Base-by-base conservation (phyloP, 257 asterid species). In the Coffea canephora region DNA sequence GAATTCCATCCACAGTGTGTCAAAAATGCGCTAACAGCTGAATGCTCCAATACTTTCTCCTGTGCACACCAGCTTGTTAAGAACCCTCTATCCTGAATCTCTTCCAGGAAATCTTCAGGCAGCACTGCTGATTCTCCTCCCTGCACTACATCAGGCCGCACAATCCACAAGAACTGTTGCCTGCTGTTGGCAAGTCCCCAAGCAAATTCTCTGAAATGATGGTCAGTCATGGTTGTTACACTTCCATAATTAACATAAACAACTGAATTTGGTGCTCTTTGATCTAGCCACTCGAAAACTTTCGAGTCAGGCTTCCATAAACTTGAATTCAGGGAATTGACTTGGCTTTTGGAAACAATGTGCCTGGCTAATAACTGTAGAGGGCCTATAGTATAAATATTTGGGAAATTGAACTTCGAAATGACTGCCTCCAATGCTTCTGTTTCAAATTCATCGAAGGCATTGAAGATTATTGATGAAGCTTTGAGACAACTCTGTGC, bases 1-100 rank as follows among this genome's bases (percentile, higher is more conserved):
- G 93, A 91, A 15, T 91, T 91, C 93, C 93, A 91, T 14, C 95
- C 91, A 46, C 89, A 89, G 10, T 89, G 95, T 8, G 90, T 84
- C 80, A 89, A 59, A 41, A 89, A 89, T 0, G 83, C 90, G 0
- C 88, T 91, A 7, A 89, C 83, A 0, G 89, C 78, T n/a, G 77
- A 55, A 62, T 88, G 92, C 23, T 72, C 43, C 73, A 88, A 43
- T 8, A 88, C 94, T 49, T 70, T 64, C 23, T 88, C 92, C 69
- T 90, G 92, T 5, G 84, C 86, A 36, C 91, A 85, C 92, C 91
- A 90, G 19, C 81, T 84, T 41, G 83, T 80, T 27, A 87, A 0
- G 13, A 84, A 18, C 8, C 93, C 90, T 31, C 90, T 85, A 7
- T 77, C 92, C 82, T 87, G 78, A 13, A 79, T 82, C 78, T 87